Evolutionary conservation across 2,329 filamentous ascomycete species (phyloP).

Genomic region (Xylaria sp.): DNA sequence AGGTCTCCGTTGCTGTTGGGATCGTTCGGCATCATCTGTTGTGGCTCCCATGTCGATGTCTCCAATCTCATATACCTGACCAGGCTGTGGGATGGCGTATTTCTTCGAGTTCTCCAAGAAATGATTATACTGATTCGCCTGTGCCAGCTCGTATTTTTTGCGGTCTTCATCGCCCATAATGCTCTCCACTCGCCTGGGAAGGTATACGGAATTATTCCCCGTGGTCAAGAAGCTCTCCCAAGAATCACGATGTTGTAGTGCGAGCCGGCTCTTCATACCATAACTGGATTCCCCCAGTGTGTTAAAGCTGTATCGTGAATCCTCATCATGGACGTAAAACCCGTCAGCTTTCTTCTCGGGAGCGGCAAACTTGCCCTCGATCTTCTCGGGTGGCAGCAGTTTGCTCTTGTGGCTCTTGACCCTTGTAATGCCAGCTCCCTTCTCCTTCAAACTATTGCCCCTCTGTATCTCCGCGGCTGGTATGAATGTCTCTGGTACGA

Average conservation of each 20-base stretch:
- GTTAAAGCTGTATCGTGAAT: conserved; percentile 70
- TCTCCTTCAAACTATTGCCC: conserved; percentile 46
- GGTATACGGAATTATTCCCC: conserved; percentile 68
- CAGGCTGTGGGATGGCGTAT: conserved; percentile 53
- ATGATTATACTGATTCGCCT: conserved; percentile 61
- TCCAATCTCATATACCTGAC: conserved; percentile 62
- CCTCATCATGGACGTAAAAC: conserved; percentile 76
- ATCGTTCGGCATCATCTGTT: conserved; percentile 39
- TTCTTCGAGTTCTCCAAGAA: conserved; percentile 50
- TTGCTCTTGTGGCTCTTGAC: conserved; percentile 66
- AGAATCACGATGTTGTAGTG: conserved; percentile 69
- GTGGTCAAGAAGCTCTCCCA: conserved; percentile 74
- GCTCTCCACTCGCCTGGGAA: conserved; percentile 76
- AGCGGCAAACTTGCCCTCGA: conserved; percentile 83
- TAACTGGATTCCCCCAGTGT: conserved; percentile 43
- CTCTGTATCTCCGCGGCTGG: conserved; percentile 63
- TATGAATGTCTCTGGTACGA: conserved; percentile 87
- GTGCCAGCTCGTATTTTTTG: conserved; percentile 77
- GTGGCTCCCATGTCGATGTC: conserved; percentile 54
- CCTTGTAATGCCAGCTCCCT: conserved; percentile 56
- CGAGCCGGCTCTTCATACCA: conserved; percentile 56
- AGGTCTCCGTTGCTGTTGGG: conserved; percentile 41
- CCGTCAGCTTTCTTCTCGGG: conserved; percentile 74
- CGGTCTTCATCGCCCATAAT: conserved; percentile 84
- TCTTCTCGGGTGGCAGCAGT: conserved; percentile 76